Base-by-base conservation (phyloP, 306 rosid species). In the Abrus pulchellus region DNA sequence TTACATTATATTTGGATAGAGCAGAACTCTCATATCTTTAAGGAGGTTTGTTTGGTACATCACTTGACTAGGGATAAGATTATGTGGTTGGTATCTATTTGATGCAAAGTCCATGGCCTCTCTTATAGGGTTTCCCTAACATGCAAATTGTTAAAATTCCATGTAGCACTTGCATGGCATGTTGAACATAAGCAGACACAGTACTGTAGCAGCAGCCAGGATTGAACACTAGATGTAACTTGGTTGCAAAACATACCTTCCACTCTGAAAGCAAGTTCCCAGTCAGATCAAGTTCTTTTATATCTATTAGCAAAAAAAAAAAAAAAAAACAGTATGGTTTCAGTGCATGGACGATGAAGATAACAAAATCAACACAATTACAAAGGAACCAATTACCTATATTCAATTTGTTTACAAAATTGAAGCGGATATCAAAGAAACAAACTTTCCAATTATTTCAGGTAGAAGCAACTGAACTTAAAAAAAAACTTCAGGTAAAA, bases 181-280 rank as follows among this genome's bases (percentile, higher is more conserved):
- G 64, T 36, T 45, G 60, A 74, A 78, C 48, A 52, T 49, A 50
- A 52, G 69, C 6, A 45, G 62, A 56, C 12, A 78, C 20, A 49
- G 74, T 57, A 60, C 74, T 53, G 55, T 68, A 71, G 68, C 61
- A 72, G 64, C 75, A 2, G 50, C 77, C 57, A 53, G 49, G 74
- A 70, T 50, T 69, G 56, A 71, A 68, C 41, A 36, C 48, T 10
- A 40, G 36, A 84, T 14, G 68, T 79, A 82, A 68, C 30, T 81
- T 40, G 62, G 76, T 84, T 41, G 52, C 6, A 41, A 61, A 75
- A 78, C 68, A 72, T 85, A 94, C 99, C 97, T 87, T 90, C 99
- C 99, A 93, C 64, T 93, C 91, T 9, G 91, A 91, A 59, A 95
- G 88, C 70, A 95, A 86, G 88, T 93, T 95, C 87, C 98, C 97